Evolutionary conservation across 1,284 basidiomycete genomes (phyloP).

Genomic region (Boletus hoseneyae): DNA sequence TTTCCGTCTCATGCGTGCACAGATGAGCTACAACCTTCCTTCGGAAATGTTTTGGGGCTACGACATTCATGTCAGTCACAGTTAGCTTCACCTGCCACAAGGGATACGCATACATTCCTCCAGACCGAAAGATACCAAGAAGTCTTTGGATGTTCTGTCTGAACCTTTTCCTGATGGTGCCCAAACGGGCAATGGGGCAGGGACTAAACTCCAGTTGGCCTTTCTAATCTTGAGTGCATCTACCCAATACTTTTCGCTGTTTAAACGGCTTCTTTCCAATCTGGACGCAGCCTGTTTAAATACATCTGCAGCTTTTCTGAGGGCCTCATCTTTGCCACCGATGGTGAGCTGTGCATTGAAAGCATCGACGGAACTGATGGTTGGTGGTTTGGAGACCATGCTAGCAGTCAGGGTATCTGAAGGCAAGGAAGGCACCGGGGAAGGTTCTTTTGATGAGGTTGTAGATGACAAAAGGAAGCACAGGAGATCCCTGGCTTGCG

Average conservation of each 20-base stretch:
- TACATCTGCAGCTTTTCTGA: slow-evolving; percentile 65
- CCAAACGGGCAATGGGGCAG: slow-evolving; percentile 69
- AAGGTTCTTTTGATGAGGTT: slow-evolving; percentile 22
- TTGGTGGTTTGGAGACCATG: slow-evolving; percentile 57
- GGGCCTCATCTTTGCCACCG: slow-evolving; percentile 73
- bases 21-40: slow-evolving; percentile 67
- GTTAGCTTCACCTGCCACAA: not conserved
- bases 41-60: slow-evolving; percentile 61
- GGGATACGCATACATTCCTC: slow-evolving; percentile 63
- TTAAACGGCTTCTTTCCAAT: slow-evolving; percentile 58
- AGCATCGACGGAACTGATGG: slow-evolving; percentile 65
- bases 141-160: slow-evolving; percentile 75
- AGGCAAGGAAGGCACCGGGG: slow-evolving; percentile 22
- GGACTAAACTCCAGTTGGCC: slow-evolving; percentile 73
- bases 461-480: slow-evolving; percentile 49
- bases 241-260: slow-evolving; percentile 72
- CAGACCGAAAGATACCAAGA: slow-evolving; percentile 70
- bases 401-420: slow-evolving; percentile 55
- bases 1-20: slow-evolving; percentile 44
- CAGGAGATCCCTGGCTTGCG: slow-evolving; percentile 67
- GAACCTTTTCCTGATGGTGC: slow-evolving; percentile 66
- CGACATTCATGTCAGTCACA: slow-evolving; percentile 7
- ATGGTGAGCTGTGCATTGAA: slow-evolving; percentile 72
- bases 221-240: slow-evolving; percentile 71
- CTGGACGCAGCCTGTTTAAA: slow-evolving; percentile 66